These are phyloP conservation scores for Nitzschia sp. DNA, from an alignment of 108 stramenopile species.

Conservation along the genomic window DNA sequence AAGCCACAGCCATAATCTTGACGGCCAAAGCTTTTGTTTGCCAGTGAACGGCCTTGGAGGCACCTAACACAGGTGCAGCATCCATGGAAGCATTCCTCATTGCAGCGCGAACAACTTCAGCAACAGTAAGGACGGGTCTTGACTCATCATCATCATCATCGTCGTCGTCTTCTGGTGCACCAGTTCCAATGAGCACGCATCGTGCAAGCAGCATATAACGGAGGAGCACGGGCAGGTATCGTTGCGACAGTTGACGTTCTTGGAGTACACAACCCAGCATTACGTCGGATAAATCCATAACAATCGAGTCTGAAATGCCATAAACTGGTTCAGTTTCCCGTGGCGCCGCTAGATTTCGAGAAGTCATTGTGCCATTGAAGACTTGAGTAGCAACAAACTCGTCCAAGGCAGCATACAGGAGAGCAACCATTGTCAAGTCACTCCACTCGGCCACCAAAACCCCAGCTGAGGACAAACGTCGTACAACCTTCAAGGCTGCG, in stretches of 20 bases:
- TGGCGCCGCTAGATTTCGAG: constrained; percentile 28
- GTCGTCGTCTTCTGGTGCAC: constrained; percentile 7
- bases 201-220: constrained; percentile 60
- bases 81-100: constrained; percentile 30
- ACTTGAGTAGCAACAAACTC: not conserved
- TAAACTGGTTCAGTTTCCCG: constrained; percentile 23
- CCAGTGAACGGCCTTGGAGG: constrained; percentile 55
- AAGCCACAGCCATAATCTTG: constrained; percentile 39
- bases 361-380: constrained; percentile 19
- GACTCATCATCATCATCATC: constrained; percentile 18
- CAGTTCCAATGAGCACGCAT: constrained; percentile 44
- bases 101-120: constrained; percentile 34
- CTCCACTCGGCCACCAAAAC: constrained; percentile 34
- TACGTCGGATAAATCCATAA: constrained; percentile 17
- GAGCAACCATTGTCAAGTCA: constrained; percentile 30
- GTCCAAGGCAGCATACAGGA: constrained; percentile 38
- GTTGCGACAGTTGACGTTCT: constrained; percentile 12
- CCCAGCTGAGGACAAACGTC: constrained; percentile 20
- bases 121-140: constrained; percentile 29
- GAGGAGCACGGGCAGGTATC: constrained; percentile 27
- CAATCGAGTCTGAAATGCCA: not conserved
- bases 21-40: constrained; percentile 57
- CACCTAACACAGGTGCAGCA: constrained; percentile 36
- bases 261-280: constrained; percentile 12
- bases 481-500: constrained; percentile 25